These are phyloP conservation scores for Suhomyces maxii DNA, from an alignment of 1,139 yeast genomes.

Conservation along the genomic window DNA sequence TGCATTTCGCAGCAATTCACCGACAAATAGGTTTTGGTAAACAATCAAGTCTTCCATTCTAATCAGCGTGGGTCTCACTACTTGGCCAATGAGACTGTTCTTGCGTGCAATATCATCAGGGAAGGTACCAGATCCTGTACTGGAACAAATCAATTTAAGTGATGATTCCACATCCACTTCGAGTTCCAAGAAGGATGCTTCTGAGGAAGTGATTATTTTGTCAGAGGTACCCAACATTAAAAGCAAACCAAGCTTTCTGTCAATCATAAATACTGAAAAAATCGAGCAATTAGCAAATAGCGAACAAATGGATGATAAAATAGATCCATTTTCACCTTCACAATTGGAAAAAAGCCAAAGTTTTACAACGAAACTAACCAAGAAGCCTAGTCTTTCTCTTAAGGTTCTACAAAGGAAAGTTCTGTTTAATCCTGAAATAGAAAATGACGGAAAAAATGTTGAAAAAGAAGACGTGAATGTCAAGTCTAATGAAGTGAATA, in stretches of 20 bases:
- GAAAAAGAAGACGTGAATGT: too few relatives aligned
- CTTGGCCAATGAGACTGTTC: background rate
- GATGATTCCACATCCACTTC: constrained; percentile 3
- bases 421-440: constrained; percentile 6
- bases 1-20: background rate
- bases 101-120: background rate
- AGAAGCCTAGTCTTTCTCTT: constrained; percentile 3
- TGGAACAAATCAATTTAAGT: background rate
- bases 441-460: background rate
- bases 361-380: constrained; percentile 5
- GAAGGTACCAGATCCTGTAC: background rate
- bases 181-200: background rate
- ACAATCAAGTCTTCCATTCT: too few relatives aligned
- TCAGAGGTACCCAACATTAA: constrained; percentile 10
- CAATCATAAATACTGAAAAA: constrained; percentile 2
- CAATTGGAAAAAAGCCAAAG: constrained; percentile 11
- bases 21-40: too few relatives aligned
- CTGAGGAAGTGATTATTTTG: constrained; percentile 6
- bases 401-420: constrained; percentile 7
- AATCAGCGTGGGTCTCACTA: too few relatives aligned
- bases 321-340: constrained; percentile 14
- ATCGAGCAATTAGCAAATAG: constrained; percentile 8
- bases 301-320: constrained; percentile 10
- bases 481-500: background rate
- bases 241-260: constrained; percentile 7